Percentiles rank a stretch among this genome's conserved stretches.
Conservation (phyloP, 1,284 basidiomycete species). For the Cryptococcus sp. region DNA sequence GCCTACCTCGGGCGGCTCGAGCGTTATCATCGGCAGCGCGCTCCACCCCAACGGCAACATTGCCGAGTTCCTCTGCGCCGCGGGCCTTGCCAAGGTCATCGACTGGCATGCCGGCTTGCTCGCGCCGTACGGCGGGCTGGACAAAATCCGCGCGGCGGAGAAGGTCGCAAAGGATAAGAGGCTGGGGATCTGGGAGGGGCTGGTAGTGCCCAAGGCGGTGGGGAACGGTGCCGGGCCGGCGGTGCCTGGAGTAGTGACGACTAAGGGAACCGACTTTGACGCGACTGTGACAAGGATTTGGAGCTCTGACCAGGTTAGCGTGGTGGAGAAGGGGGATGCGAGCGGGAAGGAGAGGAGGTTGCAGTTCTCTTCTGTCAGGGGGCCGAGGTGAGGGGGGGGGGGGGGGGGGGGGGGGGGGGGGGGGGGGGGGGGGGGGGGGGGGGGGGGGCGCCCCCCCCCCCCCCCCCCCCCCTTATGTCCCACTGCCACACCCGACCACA, state of each 20-base stretch:
- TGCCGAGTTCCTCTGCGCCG: constrained; percentile 78
- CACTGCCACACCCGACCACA: too few relatives aligned
- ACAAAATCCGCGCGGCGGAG: constrained; percentile 80
- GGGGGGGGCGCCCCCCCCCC: too few relatives aligned
- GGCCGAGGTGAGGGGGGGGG: constrained; percentile 77
- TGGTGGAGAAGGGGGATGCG: constrained; percentile 64
- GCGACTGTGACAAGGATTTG: constrained; percentile 82
- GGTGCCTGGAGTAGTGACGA: constrained; percentile 50
- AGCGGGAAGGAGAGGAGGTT: constrained; percentile 73
- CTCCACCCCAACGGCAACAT: constrained; percentile 92
- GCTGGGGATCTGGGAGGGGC: constrained; percentile 70
- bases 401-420: too few relatives aligned
- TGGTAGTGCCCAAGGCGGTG: constrained; percentile 45
- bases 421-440: too few relatives aligned
- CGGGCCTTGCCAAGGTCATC: constrained; percentile 84
- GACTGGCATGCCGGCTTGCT: constrained; percentile 99
- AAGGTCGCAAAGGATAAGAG: constrained; percentile 78
- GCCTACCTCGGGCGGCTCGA: constrained; percentile 57
- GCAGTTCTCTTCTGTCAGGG: constrained; percentile 84
- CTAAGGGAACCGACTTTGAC: constrained; percentile 62
- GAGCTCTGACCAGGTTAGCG: constrained; percentile 86
- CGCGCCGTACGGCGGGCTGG: constrained; percentile 72
- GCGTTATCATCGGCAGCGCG: constrained; percentile 85
- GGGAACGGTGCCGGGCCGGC: constrained; percentile 19
- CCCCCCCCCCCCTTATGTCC: too few relatives aligned